Conservation (phyloP, 2,329 filamentous ascomycete genomes). For the Fusarium multiceps region DNA sequence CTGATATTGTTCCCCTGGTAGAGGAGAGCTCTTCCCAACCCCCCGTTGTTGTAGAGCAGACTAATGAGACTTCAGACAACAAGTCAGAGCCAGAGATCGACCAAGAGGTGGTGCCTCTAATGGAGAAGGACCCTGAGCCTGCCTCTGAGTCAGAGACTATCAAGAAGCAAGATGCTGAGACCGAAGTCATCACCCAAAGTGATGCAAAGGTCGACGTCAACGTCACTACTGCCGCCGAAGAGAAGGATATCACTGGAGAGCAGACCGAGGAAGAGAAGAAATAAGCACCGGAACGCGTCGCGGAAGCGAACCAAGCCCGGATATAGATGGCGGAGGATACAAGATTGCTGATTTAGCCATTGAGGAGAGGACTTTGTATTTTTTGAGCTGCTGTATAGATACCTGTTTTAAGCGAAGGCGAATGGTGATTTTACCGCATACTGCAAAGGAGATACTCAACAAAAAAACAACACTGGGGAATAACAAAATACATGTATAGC, state of each 20-base stretch:
- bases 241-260: constrained; percentile 26
- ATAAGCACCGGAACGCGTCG: constrained; percentile 14
- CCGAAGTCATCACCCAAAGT: constrained; percentile 12
- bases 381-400: constrained; percentile 46
- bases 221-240: constrained; percentile 7
- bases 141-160: neutral
- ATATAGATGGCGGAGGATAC: constrained; percentile 34
- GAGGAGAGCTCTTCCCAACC: constrained; percentile 25
- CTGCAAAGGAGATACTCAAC: constrained; percentile 28
- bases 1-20: constrained; percentile 21
- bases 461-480: constrained; percentile 6
- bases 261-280: constrained; percentile 26
- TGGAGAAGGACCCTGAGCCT: constrained; percentile 25
- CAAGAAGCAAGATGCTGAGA: constrained; percentile 10
- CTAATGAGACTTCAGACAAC: constrained; percentile 2
- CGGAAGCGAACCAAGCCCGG: constrained; percentile 25
- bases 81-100: constrained; percentile 15
- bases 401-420: constrained; percentile 50
- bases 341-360: constrained; percentile 32
- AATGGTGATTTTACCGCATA: constrained; percentile 46
- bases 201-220: constrained; percentile 17
- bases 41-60: constrained; percentile 19
- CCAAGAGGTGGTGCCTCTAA: constrained; percentile 19
- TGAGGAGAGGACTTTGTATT: constrained; percentile 36
- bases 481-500: constrained; percentile 19